Evolutionary conservation across 1,284 basidiomycete genomes (phyloP).

Genomic region (Boletus calvinii): DNA sequence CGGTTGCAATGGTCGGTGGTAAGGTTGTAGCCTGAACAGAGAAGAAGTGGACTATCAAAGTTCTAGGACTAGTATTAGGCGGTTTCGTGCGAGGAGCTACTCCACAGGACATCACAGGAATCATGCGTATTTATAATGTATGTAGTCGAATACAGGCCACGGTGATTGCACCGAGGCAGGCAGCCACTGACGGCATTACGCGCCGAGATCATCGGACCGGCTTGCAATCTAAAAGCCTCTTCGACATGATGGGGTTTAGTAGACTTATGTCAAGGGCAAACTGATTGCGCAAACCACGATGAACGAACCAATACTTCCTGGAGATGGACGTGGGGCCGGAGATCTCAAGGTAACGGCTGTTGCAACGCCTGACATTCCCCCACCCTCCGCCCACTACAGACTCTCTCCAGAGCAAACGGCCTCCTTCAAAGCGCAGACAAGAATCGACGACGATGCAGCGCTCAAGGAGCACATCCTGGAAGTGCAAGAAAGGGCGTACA

Average conservation of each 20-base stretch:
- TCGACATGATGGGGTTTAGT: not conserved
- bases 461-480: conserved; percentile 15
- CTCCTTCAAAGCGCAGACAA: conserved; percentile 13
- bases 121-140: too few relatives aligned
- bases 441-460: conserved; percentile 11
- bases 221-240: not conserved
- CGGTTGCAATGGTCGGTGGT: conserved; percentile 25
- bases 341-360: not conserved
- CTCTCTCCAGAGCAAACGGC: conserved; percentile 3
- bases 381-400: not conserved
- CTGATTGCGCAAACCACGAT: not conserved
- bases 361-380: not conserved
- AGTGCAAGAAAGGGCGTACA: conserved; percentile 16
- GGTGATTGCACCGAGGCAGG: too few relatives aligned
- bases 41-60: too few relatives aligned
- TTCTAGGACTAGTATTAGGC: too few relatives aligned
- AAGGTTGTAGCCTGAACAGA: conserved; percentile 20
- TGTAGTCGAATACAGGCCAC: too few relatives aligned
- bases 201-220: not conserved
- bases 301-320: not conserved
- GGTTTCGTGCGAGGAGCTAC: too few relatives aligned
- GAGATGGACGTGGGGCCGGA: not conserved
- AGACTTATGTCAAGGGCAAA: not conserved
- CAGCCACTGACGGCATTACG: too few relatives aligned
- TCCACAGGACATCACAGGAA: too few relatives aligned